Evolutionary conservation across 2,329 filamentous ascomycete species (phyloP).

Genomic region (Teratosphaeria pseudoeucalypti): DNA sequence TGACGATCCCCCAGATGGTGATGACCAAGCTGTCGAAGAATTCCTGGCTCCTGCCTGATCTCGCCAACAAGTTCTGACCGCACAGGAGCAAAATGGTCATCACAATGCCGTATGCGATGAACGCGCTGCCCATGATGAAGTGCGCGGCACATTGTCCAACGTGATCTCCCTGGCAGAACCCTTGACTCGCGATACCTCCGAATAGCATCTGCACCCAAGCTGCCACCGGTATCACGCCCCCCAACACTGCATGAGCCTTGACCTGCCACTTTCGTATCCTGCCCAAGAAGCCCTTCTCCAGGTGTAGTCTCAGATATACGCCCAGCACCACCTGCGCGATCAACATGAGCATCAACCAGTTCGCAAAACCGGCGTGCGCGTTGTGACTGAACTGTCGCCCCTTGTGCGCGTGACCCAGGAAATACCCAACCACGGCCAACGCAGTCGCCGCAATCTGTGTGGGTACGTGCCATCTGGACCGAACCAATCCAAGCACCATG

Average conservation of each 20-base stretch:
- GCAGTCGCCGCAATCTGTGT: constrained; percentile 65
- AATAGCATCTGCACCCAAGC: constrained; percentile 94
- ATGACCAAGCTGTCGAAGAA: constrained; percentile 93
- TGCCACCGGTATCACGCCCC: constrained; percentile 76
- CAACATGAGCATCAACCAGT: constrained; percentile 69
- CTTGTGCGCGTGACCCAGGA: constrained; percentile 81
- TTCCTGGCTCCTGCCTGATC: constrained; percentile 80
- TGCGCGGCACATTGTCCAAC: constrained; percentile 87
- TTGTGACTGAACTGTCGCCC: constrained; percentile 78
- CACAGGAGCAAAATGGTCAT: constrained; percentile 78
- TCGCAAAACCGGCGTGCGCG: constrained; percentile 72
- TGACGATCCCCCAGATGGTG: constrained; percentile 89
- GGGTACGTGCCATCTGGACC: constrained; percentile 89
- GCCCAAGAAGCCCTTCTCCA: constrained; percentile 73
- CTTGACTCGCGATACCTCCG: constrained; percentile 81
- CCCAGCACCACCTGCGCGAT: constrained; percentile 68
- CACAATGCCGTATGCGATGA: constrained; percentile 85
- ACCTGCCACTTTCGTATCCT: constrained; percentile 63
- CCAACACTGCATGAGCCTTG: constrained; percentile 65
- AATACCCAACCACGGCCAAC: constrained; percentile 74
- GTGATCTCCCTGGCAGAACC: constrained; percentile 88
- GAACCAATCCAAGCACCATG: constrained; percentile 88
- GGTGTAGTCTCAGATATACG: constrained; percentile 78
- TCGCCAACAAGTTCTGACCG: constrained; percentile 76
- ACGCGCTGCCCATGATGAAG: constrained; percentile 97